These are phyloP conservation scores for Nicotiana noctiflora DNA, from an alignment of 257 asterid genomes.

Conservation along the genomic window DNA sequence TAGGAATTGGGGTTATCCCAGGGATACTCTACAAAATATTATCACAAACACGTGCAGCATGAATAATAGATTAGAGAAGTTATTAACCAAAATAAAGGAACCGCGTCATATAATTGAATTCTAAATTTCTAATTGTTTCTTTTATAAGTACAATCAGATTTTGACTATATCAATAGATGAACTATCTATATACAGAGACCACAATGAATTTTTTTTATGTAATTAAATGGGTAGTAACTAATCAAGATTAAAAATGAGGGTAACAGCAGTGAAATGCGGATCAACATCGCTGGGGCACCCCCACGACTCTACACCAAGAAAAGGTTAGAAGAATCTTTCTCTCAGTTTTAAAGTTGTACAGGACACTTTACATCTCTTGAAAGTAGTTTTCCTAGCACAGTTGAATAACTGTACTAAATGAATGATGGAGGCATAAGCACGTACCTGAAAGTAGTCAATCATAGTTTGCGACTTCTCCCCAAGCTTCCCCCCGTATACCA, in stretches of 20 bases:
- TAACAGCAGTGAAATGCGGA: neutral
- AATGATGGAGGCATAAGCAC: neutral
- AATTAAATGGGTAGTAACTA: neutral
- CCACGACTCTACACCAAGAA: neutral
- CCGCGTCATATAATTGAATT: neutral
- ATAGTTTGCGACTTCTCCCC: conserved; percentile 69
- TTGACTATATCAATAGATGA: neutral
- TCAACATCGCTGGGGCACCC: neutral
- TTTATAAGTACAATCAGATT: neutral
- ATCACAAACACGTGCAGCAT: conserved; percentile 7
- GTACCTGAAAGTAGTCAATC: conserved; percentile 79
- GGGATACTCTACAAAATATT: conserved; percentile 32
- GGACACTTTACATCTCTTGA: neutral
- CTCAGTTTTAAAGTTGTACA: neutral
- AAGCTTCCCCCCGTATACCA: conserved; percentile 87
- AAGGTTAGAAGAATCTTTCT: neutral
- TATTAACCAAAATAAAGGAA: neutral
- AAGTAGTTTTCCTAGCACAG: neutral
- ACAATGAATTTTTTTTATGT: neutral
- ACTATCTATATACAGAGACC: neutral
- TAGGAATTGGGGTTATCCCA: conserved; percentile 55
- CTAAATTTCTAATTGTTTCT: neutral
- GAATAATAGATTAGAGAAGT: neutral
- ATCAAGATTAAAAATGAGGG: neutral
- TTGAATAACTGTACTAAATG: neutral